Percentiles rank a stretch among this genome's conserved stretches.
Evolutionary conservation across 176 grass and related monocot genomes (phyloP).

Genomic region (Themeda triandra): DNA sequence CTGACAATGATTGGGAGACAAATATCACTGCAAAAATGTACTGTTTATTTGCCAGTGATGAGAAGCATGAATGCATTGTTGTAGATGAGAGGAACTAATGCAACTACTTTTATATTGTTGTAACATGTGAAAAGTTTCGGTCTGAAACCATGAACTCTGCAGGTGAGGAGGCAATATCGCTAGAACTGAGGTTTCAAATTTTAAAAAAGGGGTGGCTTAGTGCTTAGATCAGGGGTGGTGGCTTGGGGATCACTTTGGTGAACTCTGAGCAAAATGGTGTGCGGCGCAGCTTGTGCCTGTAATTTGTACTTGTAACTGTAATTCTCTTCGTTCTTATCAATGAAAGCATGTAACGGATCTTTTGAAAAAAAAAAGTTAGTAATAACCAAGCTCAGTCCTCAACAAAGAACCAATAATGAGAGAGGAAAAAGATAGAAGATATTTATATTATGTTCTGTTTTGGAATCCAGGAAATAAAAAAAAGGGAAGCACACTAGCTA

Average conservation of each 20-base stretch:
- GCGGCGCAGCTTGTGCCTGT: too few relatives aligned
- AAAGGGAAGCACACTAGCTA: too few relatives aligned
- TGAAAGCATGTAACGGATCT: too few relatives aligned
- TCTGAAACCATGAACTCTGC: background rate
- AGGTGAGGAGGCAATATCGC: background rate
- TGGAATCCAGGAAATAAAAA: background rate
- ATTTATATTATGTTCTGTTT: background rate
- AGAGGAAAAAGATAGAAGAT: background rate
- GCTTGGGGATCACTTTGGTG: too few relatives aligned
- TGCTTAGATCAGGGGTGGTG: too few relatives aligned
- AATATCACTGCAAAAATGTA: background rate
- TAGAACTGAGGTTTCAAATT: background rate
- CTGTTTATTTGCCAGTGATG: background rate
- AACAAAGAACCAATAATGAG: background rate
- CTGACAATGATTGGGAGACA: conserved; percentile 35
- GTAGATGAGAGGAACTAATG: background rate
- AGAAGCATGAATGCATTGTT: background rate
- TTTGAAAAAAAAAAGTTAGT: too few relatives aligned
- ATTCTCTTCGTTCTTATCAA: too few relatives aligned
- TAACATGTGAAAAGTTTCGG: background rate
- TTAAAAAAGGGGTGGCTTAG: background rate
- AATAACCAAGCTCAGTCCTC: background rate
- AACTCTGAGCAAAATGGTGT: too few relatives aligned
- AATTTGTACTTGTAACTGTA: too few relatives aligned
- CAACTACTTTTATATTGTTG: background rate